phyloP scores from a whole-genome alignment of 2,329 filamentous ascomycete genomes.

The Monosporascus sp. region DNA sequence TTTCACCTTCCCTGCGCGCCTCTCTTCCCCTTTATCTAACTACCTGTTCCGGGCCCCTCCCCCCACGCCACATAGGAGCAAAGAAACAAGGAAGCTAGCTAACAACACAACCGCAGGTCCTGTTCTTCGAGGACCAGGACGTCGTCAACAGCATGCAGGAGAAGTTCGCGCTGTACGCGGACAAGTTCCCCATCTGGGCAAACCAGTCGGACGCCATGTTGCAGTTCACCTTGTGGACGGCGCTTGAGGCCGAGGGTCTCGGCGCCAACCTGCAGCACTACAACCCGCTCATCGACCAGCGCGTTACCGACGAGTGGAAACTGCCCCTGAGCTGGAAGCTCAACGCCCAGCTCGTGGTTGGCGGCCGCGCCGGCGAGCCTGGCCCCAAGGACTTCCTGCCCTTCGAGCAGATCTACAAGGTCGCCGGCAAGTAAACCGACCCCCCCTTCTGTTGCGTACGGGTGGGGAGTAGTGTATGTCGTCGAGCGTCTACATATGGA shows the following conservation, averaged over 20 bases:
- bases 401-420: constrained; percentile 62
- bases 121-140: constrained; percentile 80
- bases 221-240: constrained; percentile 76
- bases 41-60: background rate
- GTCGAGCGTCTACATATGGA: no score
- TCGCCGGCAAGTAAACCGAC: constrained; percentile 45
- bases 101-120: constrained; percentile 41
- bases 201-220: constrained; percentile 76
- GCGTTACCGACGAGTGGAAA: constrained; percentile 64
- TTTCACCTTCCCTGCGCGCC: background rate
- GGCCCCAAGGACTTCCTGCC: constrained; percentile 61
- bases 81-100: background rate
- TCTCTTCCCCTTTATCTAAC: background rate
- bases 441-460: no score
- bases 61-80: background rate
- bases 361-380: constrained; percentile 51
- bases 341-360: constrained; percentile 81
- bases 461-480: no score
- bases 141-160: constrained; percentile 62
- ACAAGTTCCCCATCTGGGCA: constrained; percentile 74
- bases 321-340: constrained; percentile 70
- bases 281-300: constrained; percentile 76
- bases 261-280: constrained; percentile 92
- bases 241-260: constrained; percentile 76
- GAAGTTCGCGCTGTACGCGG: constrained; percentile 68